Evolutionary conservation across 768 basidiomycete species (phyloP).

Genomic region (Collybiopsis confluens): DNA sequence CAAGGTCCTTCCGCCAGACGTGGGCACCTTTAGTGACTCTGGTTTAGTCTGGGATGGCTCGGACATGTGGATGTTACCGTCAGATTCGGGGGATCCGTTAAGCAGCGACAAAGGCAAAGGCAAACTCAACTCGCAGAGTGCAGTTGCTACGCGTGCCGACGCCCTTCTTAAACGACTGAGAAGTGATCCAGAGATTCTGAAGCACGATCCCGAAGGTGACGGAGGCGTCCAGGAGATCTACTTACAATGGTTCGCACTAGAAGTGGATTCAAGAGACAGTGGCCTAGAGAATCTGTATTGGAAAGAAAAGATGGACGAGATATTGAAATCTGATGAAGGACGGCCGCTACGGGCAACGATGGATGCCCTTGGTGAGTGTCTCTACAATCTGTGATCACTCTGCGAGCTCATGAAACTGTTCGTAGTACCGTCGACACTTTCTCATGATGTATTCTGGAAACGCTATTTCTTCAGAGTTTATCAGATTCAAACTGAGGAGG

Average conservation of each 20-base stretch:
- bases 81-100: conserved; percentile 23
- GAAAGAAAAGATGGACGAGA: conserved; percentile 43
- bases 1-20: conserved; percentile 86
- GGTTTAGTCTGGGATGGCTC: conserved; percentile 78
- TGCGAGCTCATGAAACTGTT: background rate
- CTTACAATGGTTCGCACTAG: conserved; percentile 48
- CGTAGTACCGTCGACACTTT: conserved; percentile 65
- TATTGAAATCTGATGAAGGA: conserved; percentile 47
- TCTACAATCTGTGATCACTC: background rate
- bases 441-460: conserved; percentile 72
- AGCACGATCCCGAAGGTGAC: conserved; percentile 71
- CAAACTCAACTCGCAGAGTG: conserved; percentile 40
- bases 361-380: conserved; percentile 53
- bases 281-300: conserved; percentile 59
- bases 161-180: conserved; percentile 69
- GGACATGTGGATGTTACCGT: conserved; percentile 80
- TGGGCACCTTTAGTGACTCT: conserved; percentile 21
- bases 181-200: conserved; percentile 70
- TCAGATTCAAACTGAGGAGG: conserved; percentile 77
- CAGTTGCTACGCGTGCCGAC: conserved; percentile 72
- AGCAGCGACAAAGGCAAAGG: conserved; percentile 32
- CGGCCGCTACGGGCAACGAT: conserved; percentile 46
- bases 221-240: conserved; percentile 50
- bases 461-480: conserved; percentile 87
- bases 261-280: conserved; percentile 44